A percentile compares a stretch with the other conserved stretches of the same genome.
Evolutionary conservation across 208 protist species (phyloP).

Genomic region (Crithidia acanthocephali): DNA sequence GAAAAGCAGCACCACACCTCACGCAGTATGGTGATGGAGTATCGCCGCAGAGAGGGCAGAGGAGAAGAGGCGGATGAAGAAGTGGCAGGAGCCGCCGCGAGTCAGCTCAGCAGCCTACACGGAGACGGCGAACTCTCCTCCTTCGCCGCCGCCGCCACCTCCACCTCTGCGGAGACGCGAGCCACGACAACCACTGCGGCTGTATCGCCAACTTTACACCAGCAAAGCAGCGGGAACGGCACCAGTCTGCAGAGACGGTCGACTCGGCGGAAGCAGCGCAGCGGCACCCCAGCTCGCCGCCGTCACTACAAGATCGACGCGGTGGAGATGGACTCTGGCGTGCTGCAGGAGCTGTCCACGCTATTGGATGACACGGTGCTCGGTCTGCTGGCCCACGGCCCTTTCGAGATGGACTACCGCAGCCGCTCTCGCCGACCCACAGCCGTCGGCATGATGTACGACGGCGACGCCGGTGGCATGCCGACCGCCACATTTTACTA

Average conservation of each 20-base stretch:
- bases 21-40: no score
- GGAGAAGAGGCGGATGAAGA: not conserved
- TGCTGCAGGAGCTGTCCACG: constrained; percentile 4
- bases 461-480: not conserved
- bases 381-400: constrained; percentile 1
- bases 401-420: constrained; percentile 14
- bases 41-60: not conserved
- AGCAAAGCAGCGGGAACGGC: not conserved
- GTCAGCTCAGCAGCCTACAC: constrained; percentile 12
- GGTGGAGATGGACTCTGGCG: constrained; percentile 11
- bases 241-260: not conserved
- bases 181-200: not conserved
- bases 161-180: not conserved
- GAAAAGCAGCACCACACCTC: not conserved
- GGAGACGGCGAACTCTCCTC: not conserved
- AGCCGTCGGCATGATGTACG: not conserved
- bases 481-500: not conserved
- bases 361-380: constrained; percentile 21
- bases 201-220: not conserved
- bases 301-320: constrained; percentile 20
- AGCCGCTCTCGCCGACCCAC: constrained; percentile 7
- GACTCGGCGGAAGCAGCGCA: not conserved
- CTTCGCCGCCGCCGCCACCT: not conserved
- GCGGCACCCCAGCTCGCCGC: constrained; percentile 15
- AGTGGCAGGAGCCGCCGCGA: not conserved